Conservation (phyloP, 768 basidiomycete species). For the Panellus pusillus region DNA sequence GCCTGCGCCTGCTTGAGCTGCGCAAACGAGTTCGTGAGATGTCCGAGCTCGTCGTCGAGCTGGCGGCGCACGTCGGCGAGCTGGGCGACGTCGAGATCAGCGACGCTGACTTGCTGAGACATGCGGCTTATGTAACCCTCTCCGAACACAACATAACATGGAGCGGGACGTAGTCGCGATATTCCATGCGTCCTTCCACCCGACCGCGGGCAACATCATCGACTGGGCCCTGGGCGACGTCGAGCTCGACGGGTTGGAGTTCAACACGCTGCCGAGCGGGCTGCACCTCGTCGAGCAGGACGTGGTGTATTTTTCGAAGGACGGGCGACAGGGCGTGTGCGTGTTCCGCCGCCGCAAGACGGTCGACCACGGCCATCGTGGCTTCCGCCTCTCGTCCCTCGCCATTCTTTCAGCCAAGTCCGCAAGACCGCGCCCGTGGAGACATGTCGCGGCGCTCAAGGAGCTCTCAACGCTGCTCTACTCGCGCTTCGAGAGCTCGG, state of each 20-base stretch:
- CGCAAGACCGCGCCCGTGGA: conserved; percentile 70
- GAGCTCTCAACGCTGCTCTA: conserved; percentile 57
- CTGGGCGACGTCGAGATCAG: conserved; percentile 84
- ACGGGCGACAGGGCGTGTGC: conserved; percentile 67
- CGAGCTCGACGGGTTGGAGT: conserved; percentile 71
- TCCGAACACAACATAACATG: no score
- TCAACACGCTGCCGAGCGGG: conserved; percentile 79
- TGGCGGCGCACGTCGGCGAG: conserved; percentile 88
- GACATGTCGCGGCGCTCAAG: conserved; percentile 65
- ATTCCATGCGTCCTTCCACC: conserved; percentile 84
- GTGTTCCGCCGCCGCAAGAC: conserved; percentile 72
- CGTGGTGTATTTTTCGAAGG: conserved; percentile 81
- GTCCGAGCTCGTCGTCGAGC: conserved; percentile 94
- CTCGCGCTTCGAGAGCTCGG: conserved; percentile 46
- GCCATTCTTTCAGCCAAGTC: conserved; percentile 73
- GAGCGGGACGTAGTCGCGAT: no score
- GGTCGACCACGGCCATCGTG: conserved; percentile 70
- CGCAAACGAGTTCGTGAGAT: conserved; percentile 87
- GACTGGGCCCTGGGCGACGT: conserved; percentile 79
- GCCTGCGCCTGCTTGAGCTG: conserved; percentile 92
- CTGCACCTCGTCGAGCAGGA: conserved; percentile 79
- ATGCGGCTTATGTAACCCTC: no score
- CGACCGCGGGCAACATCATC: conserved; percentile 74
- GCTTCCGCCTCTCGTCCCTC: conserved; percentile 76
- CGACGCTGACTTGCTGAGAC: conserved; percentile 73